phyloP scores from a whole-genome alignment of 2,329 filamentous ascomycete genomes.

The Microsporum ferrugineum region DNA sequence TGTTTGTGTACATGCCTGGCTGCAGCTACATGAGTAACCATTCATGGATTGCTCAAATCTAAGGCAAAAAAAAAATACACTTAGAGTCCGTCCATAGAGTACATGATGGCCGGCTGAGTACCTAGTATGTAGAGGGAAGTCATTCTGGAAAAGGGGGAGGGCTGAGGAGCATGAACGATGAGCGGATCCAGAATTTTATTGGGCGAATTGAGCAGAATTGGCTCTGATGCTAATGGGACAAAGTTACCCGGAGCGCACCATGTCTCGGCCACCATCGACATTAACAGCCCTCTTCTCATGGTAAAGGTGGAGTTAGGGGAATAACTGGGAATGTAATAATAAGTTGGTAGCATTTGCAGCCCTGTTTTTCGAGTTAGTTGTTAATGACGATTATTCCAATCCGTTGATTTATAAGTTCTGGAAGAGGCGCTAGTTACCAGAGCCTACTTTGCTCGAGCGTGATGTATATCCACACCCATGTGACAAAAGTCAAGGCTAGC shows the following conservation, averaged over 20 bases:
- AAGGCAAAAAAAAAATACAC: too few species aligned
- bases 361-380: not conserved
- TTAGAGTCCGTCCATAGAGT: too few species aligned
- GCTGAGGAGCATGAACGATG: constrained; percentile 4
- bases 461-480: too few species aligned
- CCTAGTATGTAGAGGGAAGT: too few species aligned
- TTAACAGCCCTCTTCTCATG: not conserved
- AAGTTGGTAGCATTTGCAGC: not conserved
- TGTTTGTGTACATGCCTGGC: not conserved
- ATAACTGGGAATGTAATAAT: not conserved
- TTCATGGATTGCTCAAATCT: too few species aligned
- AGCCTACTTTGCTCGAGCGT: too few species aligned
- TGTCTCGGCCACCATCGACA: not conserved
- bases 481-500: too few species aligned
- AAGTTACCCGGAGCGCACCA: not conserved
- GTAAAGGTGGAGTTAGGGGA: not conserved
- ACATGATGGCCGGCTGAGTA: too few species aligned
- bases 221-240: constrained; percentile 2
- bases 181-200: constrained; percentile 4
- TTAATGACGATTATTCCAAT: too few species aligned
- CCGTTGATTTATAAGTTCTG: too few species aligned
- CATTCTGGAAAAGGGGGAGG: too few species aligned
- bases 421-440: too few species aligned
- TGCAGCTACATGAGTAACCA: not conserved
- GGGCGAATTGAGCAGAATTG: constrained; percentile 4